phyloP scores from a whole-genome alignment of 1,139 yeast species.

The Taphrina communis region DNA sequence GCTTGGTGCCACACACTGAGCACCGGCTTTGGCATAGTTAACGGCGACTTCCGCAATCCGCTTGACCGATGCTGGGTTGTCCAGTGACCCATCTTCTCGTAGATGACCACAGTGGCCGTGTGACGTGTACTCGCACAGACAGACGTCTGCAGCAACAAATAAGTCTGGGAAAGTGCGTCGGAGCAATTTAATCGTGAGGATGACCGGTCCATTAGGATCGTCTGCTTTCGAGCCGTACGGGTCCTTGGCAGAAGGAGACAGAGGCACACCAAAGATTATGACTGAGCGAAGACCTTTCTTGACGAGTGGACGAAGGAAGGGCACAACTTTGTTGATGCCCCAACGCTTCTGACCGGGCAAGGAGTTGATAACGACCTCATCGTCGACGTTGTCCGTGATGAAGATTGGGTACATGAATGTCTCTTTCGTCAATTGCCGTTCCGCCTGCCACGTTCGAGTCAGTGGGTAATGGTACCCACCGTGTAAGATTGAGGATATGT shows the following conservation, averaged over 20 bases:
- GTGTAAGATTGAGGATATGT: slow-evolving; percentile 40
- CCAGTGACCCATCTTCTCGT: slow-evolving; percentile 81
- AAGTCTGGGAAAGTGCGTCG: slow-evolving; percentile 73
- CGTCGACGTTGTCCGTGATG: slow-evolving; percentile 80
- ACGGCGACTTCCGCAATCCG: slow-evolving; percentile 95
- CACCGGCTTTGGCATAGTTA: slow-evolving; percentile 85
- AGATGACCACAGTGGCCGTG: slow-evolving; percentile 97
- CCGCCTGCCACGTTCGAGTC: slow-evolving; percentile 88
- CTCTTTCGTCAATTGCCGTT: slow-evolving; percentile 74
- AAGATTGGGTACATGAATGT: slow-evolving; percentile 86
- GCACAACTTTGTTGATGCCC: slow-evolving; percentile 79
- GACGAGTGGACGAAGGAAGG: slow-evolving; percentile 72
- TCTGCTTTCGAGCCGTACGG: slow-evolving; percentile 87
- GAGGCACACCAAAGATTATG: slow-evolving; percentile 88
- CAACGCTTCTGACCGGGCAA: slow-evolving; percentile 82
- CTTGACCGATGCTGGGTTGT: slow-evolving; percentile 73
- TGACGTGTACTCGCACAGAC: slow-evolving; percentile 93
- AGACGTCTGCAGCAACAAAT: slow-evolving; percentile 90
- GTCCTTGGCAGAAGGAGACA: slow-evolving; percentile 77
- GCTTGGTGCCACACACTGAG: slow-evolving; percentile 84
- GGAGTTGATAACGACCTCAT: slow-evolving; percentile 72
- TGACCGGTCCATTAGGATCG: slow-evolving; percentile 96
- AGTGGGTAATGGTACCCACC: slow-evolving; percentile 82
- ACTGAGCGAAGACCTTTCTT: slow-evolving; percentile 84
- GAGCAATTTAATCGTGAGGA: slow-evolving; percentile 71